phyloP scores from a whole-genome alignment of 2,329 filamentous ascomycete genomes.

The Hortaea sp. region DNA sequence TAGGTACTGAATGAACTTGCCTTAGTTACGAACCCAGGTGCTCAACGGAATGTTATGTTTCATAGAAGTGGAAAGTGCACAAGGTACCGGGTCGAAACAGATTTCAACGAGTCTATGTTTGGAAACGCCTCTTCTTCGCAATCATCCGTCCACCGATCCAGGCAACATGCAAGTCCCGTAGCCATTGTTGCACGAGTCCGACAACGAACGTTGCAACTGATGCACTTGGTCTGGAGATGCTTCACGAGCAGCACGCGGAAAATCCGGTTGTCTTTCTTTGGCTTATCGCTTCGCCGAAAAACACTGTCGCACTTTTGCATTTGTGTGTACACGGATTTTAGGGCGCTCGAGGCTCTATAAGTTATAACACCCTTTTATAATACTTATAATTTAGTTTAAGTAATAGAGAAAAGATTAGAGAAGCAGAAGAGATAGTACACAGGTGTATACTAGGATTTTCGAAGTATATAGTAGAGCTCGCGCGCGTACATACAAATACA shows the following conservation, averaged over 20 bases:
- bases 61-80: neutral
- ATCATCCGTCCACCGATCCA: too few relatives aligned
- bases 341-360: too few relatives aligned
- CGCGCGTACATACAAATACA: neutral
- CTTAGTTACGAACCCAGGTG: neutral
- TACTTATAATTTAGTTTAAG: neutral
- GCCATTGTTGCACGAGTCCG: neutral
- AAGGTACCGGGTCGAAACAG: neutral
- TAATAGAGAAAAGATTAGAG: too few relatives aligned
- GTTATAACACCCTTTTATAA: too few relatives aligned
- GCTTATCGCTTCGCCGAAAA: neutral
- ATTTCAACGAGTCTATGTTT: neutral
- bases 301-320: neutral
- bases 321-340: neutral
- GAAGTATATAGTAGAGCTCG: neutral
- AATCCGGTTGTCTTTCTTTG: neutral
- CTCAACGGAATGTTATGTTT: constrained; percentile 5
- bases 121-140: too few relatives aligned
- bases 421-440: too few relatives aligned
- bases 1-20: neutral
- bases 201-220: neutral
- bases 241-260: constrained; percentile 1
- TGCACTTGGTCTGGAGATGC: neutral
- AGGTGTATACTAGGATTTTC: too few relatives aligned
- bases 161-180: constrained; percentile 1